A percentile compares a stretch with the other conserved stretches of the same genome.
Evolutionary conservation across 2,329 filamentous ascomycete genomes (phyloP).

Genomic region (Aspergillus brasiliensis): DNA sequence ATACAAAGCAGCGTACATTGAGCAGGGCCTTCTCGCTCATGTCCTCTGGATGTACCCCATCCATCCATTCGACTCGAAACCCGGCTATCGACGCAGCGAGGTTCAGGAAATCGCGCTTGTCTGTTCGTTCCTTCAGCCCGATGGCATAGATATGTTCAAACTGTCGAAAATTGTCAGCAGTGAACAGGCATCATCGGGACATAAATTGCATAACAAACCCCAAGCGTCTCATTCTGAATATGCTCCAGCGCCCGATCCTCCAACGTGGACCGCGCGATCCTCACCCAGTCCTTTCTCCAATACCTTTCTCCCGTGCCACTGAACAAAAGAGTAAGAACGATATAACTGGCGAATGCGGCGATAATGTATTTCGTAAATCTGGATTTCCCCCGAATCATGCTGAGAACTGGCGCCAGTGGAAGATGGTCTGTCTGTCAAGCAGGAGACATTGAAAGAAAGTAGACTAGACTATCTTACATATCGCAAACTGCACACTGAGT

Average conservation of each 20-base stretch:
- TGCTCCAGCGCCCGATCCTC: slow-evolving; percentile 22
- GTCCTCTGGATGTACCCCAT: slow-evolving; percentile 45
- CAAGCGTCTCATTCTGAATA: slow-evolving; percentile 32
- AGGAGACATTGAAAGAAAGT: background rate
- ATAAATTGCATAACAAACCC: slow-evolving; percentile 17
- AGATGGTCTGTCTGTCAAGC: background rate
- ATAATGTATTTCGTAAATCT: background rate
- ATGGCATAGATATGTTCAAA: slow-evolving; percentile 53
- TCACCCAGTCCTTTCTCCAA: slow-evolving; percentile 1
- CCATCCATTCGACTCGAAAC: slow-evolving; percentile 49
- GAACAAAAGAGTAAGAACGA: background rate
- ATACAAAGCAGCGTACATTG: slow-evolving; percentile 17
- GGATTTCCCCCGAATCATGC: background rate
- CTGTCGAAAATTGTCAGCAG: slow-evolving; percentile 15
- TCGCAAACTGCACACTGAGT: background rate
- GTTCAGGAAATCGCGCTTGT: slow-evolving; percentile 53
- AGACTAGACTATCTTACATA: background rate
- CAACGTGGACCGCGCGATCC: slow-evolving; percentile 9
- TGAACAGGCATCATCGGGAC: background rate
- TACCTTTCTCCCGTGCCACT: background rate
- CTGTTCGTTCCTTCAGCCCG: slow-evolving; percentile 50
- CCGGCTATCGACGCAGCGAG: slow-evolving; percentile 47
- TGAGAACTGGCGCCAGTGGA: background rate
- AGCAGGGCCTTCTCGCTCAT: slow-evolving; percentile 49
- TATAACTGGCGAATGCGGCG: background rate